phyloP scores from a whole-genome alignment of 345 rosid species.

The Citrus trifoliata region DNA sequence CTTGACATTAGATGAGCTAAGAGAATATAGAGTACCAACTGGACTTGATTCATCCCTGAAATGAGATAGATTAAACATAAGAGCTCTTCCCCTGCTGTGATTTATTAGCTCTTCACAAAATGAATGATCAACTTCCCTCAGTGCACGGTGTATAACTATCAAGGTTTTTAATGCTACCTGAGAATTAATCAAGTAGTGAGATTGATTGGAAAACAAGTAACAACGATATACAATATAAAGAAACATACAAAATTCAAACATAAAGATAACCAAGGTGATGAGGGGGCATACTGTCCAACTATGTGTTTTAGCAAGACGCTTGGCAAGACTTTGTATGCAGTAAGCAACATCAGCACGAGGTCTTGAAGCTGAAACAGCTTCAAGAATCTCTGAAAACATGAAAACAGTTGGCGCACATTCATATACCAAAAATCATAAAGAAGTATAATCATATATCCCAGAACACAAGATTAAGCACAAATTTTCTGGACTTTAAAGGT shows the following conservation, averaged over 20 bases:
- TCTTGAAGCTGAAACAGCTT: slow-evolving; percentile 26
- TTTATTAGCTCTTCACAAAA: slow-evolving; percentile 30
- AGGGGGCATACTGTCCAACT: slow-evolving; percentile 33
- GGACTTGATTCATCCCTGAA: slow-evolving; percentile 36
- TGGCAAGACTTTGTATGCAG: slow-evolving; percentile 31
- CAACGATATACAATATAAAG: background rate
- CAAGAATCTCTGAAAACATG: slow-evolving; percentile 26
- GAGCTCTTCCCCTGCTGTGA: slow-evolving; percentile 12
- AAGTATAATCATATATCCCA: too few species aligned
- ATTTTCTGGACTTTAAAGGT: too few species aligned
- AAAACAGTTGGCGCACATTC: background rate
- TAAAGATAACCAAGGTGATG: background rate
- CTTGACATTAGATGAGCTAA: background rate
- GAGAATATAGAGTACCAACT: slow-evolving; percentile 23
- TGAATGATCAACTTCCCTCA: slow-evolving; percentile 32
- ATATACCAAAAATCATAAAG: background rate
- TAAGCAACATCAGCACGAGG: slow-evolving; percentile 25
- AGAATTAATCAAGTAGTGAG: background rate
- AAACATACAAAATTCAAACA: background rate
- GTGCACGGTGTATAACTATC: slow-evolving; percentile 38
- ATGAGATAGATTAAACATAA: slow-evolving; percentile 26
- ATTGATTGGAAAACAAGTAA: background rate
- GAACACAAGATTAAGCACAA: too few species aligned
- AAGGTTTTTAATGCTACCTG: slow-evolving; percentile 52
- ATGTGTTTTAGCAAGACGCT: slow-evolving; percentile 38